Conservation (phyloP, 2,329 filamentous ascomycete genomes). For the Colletotrichum godetiae region DNA sequence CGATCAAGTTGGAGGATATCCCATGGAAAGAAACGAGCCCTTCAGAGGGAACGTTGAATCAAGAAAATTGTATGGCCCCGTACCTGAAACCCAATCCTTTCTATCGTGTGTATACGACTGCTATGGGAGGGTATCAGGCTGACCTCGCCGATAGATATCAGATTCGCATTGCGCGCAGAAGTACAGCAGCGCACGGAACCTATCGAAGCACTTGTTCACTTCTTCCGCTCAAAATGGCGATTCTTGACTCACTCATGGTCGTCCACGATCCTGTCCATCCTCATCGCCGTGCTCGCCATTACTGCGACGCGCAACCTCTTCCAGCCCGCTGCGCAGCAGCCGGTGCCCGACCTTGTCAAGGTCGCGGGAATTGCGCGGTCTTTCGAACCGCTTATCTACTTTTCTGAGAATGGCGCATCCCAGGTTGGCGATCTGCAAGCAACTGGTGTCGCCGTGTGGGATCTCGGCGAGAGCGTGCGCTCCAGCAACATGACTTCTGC, state of each 20-base stretch:
- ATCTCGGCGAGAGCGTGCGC: slow-evolving; percentile 90
- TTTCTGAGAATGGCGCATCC: slow-evolving; percentile 87
- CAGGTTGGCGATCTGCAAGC: slow-evolving; percentile 91
- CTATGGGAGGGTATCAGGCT: slow-evolving; percentile 29
- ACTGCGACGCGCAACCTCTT: slow-evolving; percentile 74
- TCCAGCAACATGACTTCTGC: slow-evolving; percentile 92
- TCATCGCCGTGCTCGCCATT: slow-evolving; percentile 73
- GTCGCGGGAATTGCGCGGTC: slow-evolving; percentile 89
- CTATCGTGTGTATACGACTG: slow-evolving; percentile 25
- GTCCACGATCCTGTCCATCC: slow-evolving; percentile 71
- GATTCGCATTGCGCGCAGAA: slow-evolving; percentile 88
- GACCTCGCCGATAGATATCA: slow-evolving; percentile 72
- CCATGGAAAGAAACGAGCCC: slow-evolving; percentile 44
- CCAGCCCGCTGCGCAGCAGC: slow-evolving; percentile 72
- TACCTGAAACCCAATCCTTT: slow-evolving; percentile 32
- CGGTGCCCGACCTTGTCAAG: slow-evolving; percentile 88
- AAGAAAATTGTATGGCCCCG: slow-evolving; percentile 62
- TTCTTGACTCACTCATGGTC: slow-evolving; percentile 76
- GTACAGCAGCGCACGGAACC: slow-evolving; percentile 89
- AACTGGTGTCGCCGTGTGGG: slow-evolving; percentile 93
- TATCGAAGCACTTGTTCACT: slow-evolving; percentile 78
- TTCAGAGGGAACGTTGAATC: slow-evolving; percentile 34
- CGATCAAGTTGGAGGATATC: slow-evolving; percentile 50
- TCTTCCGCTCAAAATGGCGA: slow-evolving; percentile 69
- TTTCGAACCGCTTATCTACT: slow-evolving; percentile 94